A percentile compares a stretch with the other conserved stretches of the same genome.
Conservation (phyloP, 1,284 basidiomycete species). For the Sphagnurus paluster region DNA sequence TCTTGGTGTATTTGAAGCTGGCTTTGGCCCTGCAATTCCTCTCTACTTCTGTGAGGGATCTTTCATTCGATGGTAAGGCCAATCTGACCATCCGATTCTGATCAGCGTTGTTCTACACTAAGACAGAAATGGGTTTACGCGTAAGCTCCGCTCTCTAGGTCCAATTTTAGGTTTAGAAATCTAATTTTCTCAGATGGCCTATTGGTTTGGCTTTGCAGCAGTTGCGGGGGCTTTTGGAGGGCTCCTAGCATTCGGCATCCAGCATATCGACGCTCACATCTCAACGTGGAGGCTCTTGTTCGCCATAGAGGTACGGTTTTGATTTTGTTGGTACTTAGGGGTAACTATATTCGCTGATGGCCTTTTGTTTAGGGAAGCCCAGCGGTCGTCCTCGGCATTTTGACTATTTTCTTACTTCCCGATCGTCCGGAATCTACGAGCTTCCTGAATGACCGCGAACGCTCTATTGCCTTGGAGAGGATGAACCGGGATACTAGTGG, state of each 20-base stretch:
- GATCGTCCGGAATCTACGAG: constrained; percentile 75
- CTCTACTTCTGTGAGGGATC: constrained; percentile 64
- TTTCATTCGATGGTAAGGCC: background rate
- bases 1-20: constrained; percentile 71
- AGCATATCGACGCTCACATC: constrained; percentile 51
- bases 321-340: background rate
- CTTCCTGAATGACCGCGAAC: constrained; percentile 72
- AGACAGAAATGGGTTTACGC: constrained; percentile 66
- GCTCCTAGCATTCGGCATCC: constrained; percentile 70
- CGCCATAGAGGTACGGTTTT: constrained; percentile 72
- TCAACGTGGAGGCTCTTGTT: constrained; percentile 71
- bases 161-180: background rate
- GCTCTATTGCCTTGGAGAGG: constrained; percentile 70
- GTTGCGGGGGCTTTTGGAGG: constrained; percentile 80
- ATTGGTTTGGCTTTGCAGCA: constrained; percentile 80
- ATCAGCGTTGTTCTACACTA: constrained; percentile 75
- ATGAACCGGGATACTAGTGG: constrained; percentile 70
- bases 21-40: constrained; percentile 72
- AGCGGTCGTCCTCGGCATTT: constrained; percentile 64
- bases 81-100: constrained; percentile 3
- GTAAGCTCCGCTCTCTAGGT: constrained; percentile 24
- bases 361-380: constrained; percentile 53
- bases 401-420: constrained; percentile 69
- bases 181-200: constrained; percentile 48
- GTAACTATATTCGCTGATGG: background rate